Evolutionary conservation across 345 rosid species (phyloP), one percentile per base, ranked within the genome.

Genomic region (Dimocarpus longan): DNA sequence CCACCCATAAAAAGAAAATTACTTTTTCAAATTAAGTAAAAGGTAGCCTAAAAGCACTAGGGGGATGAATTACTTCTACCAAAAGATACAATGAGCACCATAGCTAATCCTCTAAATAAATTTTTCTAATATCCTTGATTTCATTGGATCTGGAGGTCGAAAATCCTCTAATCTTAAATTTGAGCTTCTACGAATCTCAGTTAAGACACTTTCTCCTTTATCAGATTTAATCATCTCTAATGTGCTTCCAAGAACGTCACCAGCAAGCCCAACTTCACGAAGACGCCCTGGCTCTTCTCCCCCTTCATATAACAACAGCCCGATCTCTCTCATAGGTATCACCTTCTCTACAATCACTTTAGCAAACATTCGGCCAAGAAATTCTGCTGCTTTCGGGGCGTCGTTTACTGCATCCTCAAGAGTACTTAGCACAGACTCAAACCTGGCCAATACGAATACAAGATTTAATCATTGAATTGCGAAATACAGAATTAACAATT

Each of bases 361-460:
- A n/a, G 85, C 98, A 66, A 93, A 87, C 8, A 94, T 87, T 10
- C 68, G 70, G 19, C 97, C 98, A 0, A 96, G 93, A 85, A 90
- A 94, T 80, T 91, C 97, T 4, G 94, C 87, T 72, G 98, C 99
- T 83, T 80, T 96, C 0, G 99, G 98, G 22, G 99, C 99, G 78
- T 96, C 98, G 57, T 87, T 96, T 3, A 96, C 95, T 0, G 94
- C 87, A 81, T 96, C 99, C 86, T 94, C 95, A 86, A 96, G 81
- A 10, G 91, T 89, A 70, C 82, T 73, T 37, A 96, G 90, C 70
- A 90, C 97, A 0, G 87, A 84, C 69, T 91, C 93, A 65, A 96
- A 93, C 90, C 99, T 94, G 86, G 24, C 66, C 73, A 40, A 65
- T 37, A 3, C 24, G 5, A 67, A 48, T n/a, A 26, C 8, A 60